Evolutionary conservation across 1,284 basidiomycete genomes (phyloP), one percentile per base, ranked within the genome.

Genomic region (Rhodofomes roseus): DNA sequence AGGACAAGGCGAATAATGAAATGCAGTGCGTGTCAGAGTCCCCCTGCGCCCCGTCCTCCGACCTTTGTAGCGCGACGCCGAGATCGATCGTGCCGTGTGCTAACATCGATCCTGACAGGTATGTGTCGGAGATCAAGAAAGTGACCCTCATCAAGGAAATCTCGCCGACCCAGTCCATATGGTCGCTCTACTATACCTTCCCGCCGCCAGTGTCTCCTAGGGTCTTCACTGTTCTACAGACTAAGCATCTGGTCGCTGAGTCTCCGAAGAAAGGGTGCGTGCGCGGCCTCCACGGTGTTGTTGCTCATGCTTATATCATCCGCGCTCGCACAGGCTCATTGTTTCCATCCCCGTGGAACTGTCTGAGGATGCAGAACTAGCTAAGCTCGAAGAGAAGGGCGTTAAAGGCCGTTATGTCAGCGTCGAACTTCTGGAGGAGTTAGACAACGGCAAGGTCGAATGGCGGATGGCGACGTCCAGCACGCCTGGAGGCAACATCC

Each of bases 381-480:
- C 77, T 5, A 82, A 81, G 62, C 70, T 84, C 18, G 88, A 92
- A 67, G 81, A 84, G 64, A 84, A 83, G 58, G 87, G 83, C n/a
- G 81, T 83, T 1, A 84, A 80, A 62, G 90, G 86, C 5, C 82
- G 80, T 65, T 92, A 92, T 67, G 84, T 82, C 51, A 83, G 84
- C 63, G 84, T 90, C 4, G 90, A 92, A 70, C 79, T 81, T 27
- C 66, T 92, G 54, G 71, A 75, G 51, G 86, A 90, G 71, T 78
- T 87, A 31, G 82, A 82, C 18, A 77, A 83, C 61, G 89, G 85
- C 48, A 82, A 76, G 55, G 81, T 84, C 6, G 88, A 91, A 70
- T 92, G 90, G 90, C 78, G 82, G 52, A 90, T 91, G 87, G 89
- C 88, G 2, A 89, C 87, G 1, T 86, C 87, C n/a, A 87, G 86